phyloP scores from a whole-genome alignment of 1,139 yeast species.

The Taphrina flavorubra region DNA sequence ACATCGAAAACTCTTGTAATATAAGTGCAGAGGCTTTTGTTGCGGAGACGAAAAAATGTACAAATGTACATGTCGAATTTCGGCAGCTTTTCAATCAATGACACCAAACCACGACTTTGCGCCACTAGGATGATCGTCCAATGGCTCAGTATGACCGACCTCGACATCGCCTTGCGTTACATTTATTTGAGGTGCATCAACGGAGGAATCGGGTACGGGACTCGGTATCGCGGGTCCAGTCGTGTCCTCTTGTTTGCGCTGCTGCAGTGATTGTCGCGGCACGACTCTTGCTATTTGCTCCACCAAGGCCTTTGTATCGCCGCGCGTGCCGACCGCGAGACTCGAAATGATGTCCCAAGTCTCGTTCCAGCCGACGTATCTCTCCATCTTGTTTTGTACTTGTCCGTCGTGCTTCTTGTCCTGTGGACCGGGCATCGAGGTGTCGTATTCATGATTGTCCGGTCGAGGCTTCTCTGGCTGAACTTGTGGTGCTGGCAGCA shows the following conservation, averaged over 20 bases:
- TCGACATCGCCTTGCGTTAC: neutral
- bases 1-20: no score
- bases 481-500: neutral
- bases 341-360: constrained; percentile 24
- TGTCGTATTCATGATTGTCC: neutral
- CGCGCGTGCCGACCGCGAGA: neutral
- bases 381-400: neutral
- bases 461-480: neutral
- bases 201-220: no score
- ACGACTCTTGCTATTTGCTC: neutral
- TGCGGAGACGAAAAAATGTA: no score
- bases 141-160: no score
- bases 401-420: no score
- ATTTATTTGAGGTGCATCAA: no score
- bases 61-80: no score
- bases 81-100: neutral
- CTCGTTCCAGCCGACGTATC: constrained; percentile 14
- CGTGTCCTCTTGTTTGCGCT: no score
- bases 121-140: no score
- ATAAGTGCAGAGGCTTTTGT: no score
- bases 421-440: constrained; percentile 12
- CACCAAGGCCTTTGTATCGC: neutral
- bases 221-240: no score
- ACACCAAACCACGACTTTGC: constrained; percentile 6
- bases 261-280: no score